phyloP scores from a whole-genome alignment of 768 basidiomycete species.

The Glaciozyma antarctica region DNA sequence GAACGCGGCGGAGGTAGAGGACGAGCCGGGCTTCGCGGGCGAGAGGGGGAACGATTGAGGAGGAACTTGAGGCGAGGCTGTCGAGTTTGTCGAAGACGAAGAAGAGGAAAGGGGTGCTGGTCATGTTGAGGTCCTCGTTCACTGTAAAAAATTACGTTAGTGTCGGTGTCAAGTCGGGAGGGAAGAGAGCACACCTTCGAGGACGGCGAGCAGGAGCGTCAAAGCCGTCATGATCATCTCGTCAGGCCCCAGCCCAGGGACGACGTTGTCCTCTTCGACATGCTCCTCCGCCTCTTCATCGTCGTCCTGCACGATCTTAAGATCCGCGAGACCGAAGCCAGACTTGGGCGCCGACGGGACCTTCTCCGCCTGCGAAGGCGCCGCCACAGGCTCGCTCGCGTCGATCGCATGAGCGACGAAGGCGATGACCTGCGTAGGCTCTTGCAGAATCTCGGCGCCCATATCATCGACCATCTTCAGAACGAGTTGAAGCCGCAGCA shows the following conservation, averaged over 20 bases:
- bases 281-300: slow-evolving; percentile 9
- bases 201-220: slow-evolving; percentile 66
- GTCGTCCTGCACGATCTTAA: slow-evolving; percentile 23
- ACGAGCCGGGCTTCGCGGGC: slow-evolving; percentile 74
- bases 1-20: slow-evolving; percentile 70
- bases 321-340: slow-evolving; percentile 15
- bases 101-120: slow-evolving; percentile 55
- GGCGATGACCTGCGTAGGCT: slow-evolving; percentile 64
- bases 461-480: slow-evolving; percentile 69
- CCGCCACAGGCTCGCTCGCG: slow-evolving; percentile 34
- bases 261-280: slow-evolving; percentile 44
- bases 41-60: slow-evolving; percentile 49
- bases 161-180: background rate
- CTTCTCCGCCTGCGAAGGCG: background rate
- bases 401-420: slow-evolving; percentile 74
- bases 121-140: slow-evolving; percentile 32
- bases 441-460: slow-evolving; percentile 51
- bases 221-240: slow-evolving; percentile 69
- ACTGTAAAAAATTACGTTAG: slow-evolving; percentile 23
- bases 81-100: slow-evolving; percentile 63
- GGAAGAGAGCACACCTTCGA: slow-evolving; percentile 58
- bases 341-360: background rate
- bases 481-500: slow-evolving; percentile 69
- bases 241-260: slow-evolving; percentile 50
- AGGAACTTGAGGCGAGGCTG: slow-evolving; percentile 47